Percentiles rank a stretch among this genome's conserved stretches.
Evolutionary conservation across 805 yeast genomes (phyloP).

Genomic region (Myxozyma vanderwaltii): DNA sequence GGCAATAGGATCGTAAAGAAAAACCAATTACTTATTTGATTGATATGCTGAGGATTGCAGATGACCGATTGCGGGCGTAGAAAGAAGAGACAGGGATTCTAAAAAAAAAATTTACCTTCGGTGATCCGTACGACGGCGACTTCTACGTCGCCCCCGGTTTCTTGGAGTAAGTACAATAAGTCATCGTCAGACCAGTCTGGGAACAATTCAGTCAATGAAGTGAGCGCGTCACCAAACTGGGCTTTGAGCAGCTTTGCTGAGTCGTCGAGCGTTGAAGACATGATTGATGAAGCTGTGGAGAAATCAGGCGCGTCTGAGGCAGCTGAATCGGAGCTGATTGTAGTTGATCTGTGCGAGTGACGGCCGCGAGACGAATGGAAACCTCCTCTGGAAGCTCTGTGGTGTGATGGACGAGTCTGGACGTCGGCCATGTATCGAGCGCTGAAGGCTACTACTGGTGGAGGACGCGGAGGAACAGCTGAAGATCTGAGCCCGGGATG

Average conservation of each 20-base stretch:
- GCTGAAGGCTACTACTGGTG: conserved; percentile 1
- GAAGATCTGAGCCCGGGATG: not conserved
- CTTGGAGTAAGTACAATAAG: conserved; percentile 70
- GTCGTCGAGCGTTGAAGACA: conserved; percentile 35
- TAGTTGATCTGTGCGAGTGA: conserved; percentile 18
- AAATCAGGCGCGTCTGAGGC: not conserved
- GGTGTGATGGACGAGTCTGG: conserved; percentile 21
- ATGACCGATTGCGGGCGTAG: not conserved
- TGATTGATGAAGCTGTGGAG: conserved; percentile 5
- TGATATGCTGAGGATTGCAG: not conserved
- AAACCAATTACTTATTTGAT: not conserved
- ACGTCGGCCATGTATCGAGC: conserved; percentile 26
- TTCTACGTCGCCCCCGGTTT: conserved; percentile 71
- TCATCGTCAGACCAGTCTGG: conserved; percentile 95
- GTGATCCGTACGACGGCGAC: conserved; percentile 83
- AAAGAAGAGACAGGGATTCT: not conserved
- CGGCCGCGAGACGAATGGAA: conserved; percentile 29
- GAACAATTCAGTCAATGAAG: conserved; percentile 76
- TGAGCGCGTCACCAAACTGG: conserved; percentile 44
- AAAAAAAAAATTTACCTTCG: conserved; percentile 48
- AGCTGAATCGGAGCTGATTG: not conserved
- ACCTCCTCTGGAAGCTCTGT: conserved; percentile 34
- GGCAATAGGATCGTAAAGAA: not conserved
- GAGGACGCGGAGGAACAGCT: conserved; percentile 8
- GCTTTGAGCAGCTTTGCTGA: conserved; percentile 42